Evolutionary conservation across 306 rosid species (phyloP).

Genomic region (Cucurbita pepo): DNA sequence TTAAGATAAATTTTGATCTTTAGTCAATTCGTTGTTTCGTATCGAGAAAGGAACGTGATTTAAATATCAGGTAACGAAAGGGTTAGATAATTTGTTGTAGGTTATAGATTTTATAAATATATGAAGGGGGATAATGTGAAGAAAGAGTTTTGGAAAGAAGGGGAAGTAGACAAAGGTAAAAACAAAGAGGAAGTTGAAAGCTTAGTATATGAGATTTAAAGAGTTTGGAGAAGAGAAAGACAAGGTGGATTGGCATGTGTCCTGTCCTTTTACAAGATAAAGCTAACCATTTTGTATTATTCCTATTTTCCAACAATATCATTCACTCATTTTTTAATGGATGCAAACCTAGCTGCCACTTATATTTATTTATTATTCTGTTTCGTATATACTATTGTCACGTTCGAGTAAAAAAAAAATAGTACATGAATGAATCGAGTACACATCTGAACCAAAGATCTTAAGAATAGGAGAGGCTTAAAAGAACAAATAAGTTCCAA

Average conservation of each 20-base stretch:
- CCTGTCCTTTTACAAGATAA: not conserved
- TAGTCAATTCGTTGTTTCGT: no score
- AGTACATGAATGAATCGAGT: no score
- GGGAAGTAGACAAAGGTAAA: not conserved
- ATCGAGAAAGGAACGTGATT: no score
- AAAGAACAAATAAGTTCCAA: no score
- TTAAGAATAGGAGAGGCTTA: no score
- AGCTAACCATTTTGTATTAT: not conserved
- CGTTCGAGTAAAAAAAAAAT: no score
- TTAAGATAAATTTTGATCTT: no score
- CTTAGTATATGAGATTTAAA: not conserved
- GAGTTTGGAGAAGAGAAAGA: not conserved
- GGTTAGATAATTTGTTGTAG: no score
- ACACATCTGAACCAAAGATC: no score
- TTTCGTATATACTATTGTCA: no score
- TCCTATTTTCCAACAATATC: not conserved
- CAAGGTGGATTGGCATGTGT: not conserved
- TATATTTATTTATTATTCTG: not conserved
- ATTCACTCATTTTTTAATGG: not conserved
- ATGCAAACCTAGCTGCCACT: not conserved
- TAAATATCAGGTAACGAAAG: no score
- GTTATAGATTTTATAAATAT: not conserved
- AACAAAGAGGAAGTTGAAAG: not conserved
- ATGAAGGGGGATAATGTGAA: not conserved
- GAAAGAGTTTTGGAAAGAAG: not conserved